phyloP scores from a whole-genome alignment of 768 basidiomycete genomes.

The Trametopsis cervina region DNA sequence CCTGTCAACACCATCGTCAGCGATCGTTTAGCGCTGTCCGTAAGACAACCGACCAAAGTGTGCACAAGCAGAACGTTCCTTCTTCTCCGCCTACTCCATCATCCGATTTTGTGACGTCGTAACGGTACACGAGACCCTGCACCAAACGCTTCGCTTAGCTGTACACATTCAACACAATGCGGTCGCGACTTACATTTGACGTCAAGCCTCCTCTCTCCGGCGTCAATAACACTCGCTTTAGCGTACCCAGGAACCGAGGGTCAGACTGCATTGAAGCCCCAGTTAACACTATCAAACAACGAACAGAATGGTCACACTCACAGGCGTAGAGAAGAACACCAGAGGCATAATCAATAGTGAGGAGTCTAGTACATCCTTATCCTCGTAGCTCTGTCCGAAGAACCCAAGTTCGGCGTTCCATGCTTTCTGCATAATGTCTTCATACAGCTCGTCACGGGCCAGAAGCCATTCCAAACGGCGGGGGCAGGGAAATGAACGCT shows the following conservation, averaged over 20 bases:
- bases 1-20: conserved; percentile 32
- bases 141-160: conserved; percentile 4
- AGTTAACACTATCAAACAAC: no score
- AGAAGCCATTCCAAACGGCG: conserved; percentile 62
- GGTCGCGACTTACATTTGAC: conserved; percentile 74
- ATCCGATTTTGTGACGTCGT: conserved; percentile 77
- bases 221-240: conserved; percentile 77
- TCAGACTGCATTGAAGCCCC: conserved; percentile 78
- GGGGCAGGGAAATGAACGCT: conserved; percentile 87
- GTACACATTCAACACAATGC: neutral
- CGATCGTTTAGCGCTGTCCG: neutral
- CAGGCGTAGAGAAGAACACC: conserved; percentile 84
- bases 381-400: conserved; percentile 91
- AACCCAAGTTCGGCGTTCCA: conserved; percentile 67
- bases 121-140: conserved; percentile 85
- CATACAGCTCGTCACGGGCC: conserved; percentile 80
- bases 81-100: conserved; percentile 97
- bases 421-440: conserved; percentile 86
- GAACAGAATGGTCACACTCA: no score
- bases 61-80: conserved; percentile 90
- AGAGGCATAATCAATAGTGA: conserved; percentile 90
- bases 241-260: conserved; percentile 80
- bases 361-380: conserved; percentile 73
- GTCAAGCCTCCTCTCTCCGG: conserved; percentile 89
- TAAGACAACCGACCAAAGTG: conserved; percentile 55